phyloP scores from a whole-genome alignment of 805 yeast genomes.

The Candida silvatica region DNA sequence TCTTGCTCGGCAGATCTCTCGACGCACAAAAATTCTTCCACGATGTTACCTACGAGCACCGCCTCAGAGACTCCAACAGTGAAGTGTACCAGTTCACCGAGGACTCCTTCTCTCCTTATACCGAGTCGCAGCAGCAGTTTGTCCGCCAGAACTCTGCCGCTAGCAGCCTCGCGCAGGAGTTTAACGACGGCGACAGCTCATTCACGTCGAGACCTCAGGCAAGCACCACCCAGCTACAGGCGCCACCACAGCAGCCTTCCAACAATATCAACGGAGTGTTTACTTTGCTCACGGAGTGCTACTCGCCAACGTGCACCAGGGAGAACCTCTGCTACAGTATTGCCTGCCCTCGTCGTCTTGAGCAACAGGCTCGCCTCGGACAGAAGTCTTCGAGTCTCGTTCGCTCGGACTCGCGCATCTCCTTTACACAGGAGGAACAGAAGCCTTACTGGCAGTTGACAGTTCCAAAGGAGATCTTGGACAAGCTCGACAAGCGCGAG shows the following conservation, averaged over 20 bases:
- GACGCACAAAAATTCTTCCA: constrained; percentile 94
- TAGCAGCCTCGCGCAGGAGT: constrained; percentile 13
- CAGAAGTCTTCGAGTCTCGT: constrained; percentile 79
- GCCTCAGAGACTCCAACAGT: constrained; percentile 76
- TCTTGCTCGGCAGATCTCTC: constrained; percentile 79
- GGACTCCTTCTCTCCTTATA: constrained; percentile 28
- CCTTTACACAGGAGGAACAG: constrained; percentile 68
- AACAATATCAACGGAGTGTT: constrained; percentile 77
- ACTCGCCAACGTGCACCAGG: constrained; percentile 92
- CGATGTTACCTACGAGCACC: constrained; percentile 91
- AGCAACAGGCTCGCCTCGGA: constrained; percentile 89
- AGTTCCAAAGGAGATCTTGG: constrained; percentile 73
- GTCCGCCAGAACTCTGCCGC: constrained; percentile 20
- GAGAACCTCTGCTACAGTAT: constrained; percentile 86
- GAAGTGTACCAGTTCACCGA: constrained; percentile 84
- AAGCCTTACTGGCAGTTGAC: constrained; percentile 91
- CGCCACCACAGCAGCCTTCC: constrained; percentile 1
- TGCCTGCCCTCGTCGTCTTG: constrained; percentile 92
- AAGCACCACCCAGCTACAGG: not conserved
- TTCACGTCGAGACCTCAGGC: too few species aligned
- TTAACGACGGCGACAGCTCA: constrained; percentile 3
- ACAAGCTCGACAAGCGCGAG: constrained; percentile 72
- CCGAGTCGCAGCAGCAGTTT: constrained; percentile 10
- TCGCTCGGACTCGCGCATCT: constrained; percentile 62
- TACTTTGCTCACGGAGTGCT: constrained; percentile 87